Percentiles rank a stretch among this genome's conserved stretches.
Evolutionary conservation across 306 rosid species (phyloP).

Genomic region (Clitoria ternatea): DNA sequence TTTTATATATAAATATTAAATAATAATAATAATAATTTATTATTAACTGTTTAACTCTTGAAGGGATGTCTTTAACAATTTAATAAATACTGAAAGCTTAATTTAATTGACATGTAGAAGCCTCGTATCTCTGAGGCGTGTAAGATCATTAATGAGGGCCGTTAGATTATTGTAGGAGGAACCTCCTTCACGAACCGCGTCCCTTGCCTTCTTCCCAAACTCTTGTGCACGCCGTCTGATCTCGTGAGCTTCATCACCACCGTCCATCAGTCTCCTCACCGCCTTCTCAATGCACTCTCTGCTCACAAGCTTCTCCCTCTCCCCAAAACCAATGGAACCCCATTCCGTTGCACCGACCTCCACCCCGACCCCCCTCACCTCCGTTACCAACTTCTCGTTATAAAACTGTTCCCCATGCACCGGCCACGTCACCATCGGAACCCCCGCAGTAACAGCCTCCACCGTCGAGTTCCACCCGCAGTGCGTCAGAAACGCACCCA

Average conservation of each 20-base stretch:
- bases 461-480: conserved; percentile 34
- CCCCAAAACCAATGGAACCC: neutral
- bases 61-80: no score
- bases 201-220: conserved; percentile 20
- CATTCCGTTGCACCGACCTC: conserved; percentile 37
- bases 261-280: conserved; percentile 32
- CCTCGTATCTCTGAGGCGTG: neutral
- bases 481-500: conserved; percentile 23
- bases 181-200: conserved; percentile 17
- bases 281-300: conserved; percentile 29
- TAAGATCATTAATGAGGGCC: conserved; percentile 22
- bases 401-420: conserved; percentile 26
- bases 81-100: no score
- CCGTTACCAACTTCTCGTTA: conserved; percentile 28
- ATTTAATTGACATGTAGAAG: no score
- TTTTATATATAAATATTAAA: no score
- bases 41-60: no score
- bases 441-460: conserved; percentile 9
- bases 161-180: conserved; percentile 25
- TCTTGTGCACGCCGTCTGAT: conserved; percentile 18
- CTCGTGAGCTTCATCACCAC: conserved; percentile 15
- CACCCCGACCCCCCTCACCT: conserved; percentile 31
- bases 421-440: conserved; percentile 38
- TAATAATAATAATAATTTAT: no score
- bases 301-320: conserved; percentile 1